Evolutionary conservation across 768 basidiomycete species (phyloP).

Genomic region (Boletus pseudopeckii): DNA sequence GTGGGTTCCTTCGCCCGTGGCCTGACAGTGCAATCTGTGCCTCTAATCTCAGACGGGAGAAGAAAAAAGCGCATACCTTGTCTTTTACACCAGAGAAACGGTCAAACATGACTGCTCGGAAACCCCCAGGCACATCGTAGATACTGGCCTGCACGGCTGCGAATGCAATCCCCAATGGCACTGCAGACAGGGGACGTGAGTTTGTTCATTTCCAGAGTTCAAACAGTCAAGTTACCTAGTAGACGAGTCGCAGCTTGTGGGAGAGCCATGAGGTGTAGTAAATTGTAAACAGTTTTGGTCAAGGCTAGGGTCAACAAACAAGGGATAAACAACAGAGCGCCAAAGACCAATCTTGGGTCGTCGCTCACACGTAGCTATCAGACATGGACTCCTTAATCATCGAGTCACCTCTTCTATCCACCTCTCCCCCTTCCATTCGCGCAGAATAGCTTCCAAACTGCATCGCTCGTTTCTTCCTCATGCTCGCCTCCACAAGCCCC

Average conservation of each 20-base stretch:
- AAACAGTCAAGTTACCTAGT: constrained; percentile 37
- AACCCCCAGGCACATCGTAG: constrained; percentile 84
- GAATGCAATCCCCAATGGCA: constrained; percentile 40
- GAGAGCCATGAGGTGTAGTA: constrained; percentile 43
- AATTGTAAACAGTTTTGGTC: neutral
- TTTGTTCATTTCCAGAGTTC: neutral
- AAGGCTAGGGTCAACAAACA: constrained; percentile 20
- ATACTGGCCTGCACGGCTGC: constrained; percentile 49
- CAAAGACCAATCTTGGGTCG: too few species aligned
- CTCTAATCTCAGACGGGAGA: neutral
- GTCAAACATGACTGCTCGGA: constrained; percentile 97
- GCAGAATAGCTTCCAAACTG: constrained; percentile 93
- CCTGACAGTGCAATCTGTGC: constrained; percentile 42
- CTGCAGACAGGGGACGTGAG: constrained; percentile 16
- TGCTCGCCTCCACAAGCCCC: constrained; percentile 74
- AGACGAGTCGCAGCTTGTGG: constrained; percentile 47
- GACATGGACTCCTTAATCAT: constrained; percentile 12
- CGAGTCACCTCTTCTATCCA: constrained; percentile 49
- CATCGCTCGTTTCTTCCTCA: constrained; percentile 89
- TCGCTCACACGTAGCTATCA: neutral
- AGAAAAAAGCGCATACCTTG: constrained; percentile 46
- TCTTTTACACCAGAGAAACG: constrained; percentile 89
- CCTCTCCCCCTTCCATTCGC: constrained; percentile 66
- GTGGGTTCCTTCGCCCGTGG: constrained; percentile 91
- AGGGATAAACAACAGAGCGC: constrained; percentile 19